Evolutionary conservation across 176 grass and related monocot species (phyloP), one percentile per base, ranked within the genome.

Genomic region (Oropetium thomaeum): DNA sequence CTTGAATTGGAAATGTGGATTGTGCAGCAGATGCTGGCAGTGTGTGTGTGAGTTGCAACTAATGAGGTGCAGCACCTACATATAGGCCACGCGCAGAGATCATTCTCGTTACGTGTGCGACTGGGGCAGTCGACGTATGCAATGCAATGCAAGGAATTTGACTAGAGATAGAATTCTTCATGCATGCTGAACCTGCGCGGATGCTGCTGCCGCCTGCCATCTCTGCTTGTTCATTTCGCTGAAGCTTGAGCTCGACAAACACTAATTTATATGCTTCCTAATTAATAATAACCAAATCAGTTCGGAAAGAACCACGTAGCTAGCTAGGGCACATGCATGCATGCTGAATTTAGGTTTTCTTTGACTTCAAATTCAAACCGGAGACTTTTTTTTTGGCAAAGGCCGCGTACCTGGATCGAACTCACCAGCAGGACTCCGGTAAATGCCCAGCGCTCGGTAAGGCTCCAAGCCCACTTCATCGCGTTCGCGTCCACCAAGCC

Each of bases 281-380:
- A n/a, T n/a, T n/a, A n/a, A n/a, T n/a, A 22, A 15, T 37, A 28
- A 19, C 9, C 3, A 25, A 68, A 67, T 11, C 29, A 73, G 45
- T 70, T 52, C 17, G 27, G 53, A 15, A 35, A 10, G 52, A 19
- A 37, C 8, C 48, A 58, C 58, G 73, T 49, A 5, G n/a, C n/a
- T n/a, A n/a, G n/a, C n/a, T 28, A 27, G 23, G 31, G 15, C 25
- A 57, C 55, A 68, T 12, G 19, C 19, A 27, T 37, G 25, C 58
- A 26, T 37, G 26, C n/a, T 38, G 31, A 63, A 73, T 48, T 49
- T 49, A 52, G 45, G 45, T 52, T 65, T 73, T 26, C 69, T 73
- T 73, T 82, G 79, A 82, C 69, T 82, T 73, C 79, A 82, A 73
- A 55, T 23, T 73, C 79, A 13, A 57, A 37, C 53, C 9, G 10